These are phyloP conservation scores for Thelephora terrestris DNA, from an alignment of 1,284 basidiomycete genomes.

Conservation along the genomic window DNA sequence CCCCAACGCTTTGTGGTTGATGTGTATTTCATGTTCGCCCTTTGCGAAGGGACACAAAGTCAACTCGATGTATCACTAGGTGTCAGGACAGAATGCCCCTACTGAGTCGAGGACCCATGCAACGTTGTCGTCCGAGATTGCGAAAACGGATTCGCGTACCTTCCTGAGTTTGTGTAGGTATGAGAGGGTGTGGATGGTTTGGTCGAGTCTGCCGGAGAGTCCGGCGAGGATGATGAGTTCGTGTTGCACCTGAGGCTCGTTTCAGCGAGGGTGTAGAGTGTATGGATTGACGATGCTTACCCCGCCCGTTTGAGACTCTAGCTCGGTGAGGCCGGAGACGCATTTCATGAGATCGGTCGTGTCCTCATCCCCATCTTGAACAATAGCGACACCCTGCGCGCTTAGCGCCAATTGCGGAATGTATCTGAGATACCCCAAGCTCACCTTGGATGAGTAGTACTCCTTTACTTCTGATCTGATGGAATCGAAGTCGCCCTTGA, in stretches of 20 bases:
- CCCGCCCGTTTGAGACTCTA: slow-evolving; percentile 29
- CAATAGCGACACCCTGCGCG: slow-evolving; percentile 56
- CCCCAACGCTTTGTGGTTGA: slow-evolving; percentile 70
- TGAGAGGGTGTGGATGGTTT: slow-evolving; percentile 87
- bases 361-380: slow-evolving; percentile 66
- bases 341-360: slow-evolving; percentile 96
- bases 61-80: not conserved
- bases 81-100: slow-evolving; percentile 16
- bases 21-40: slow-evolving; percentile 72
- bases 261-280: not conserved
- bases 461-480: slow-evolving; percentile 61
- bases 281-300: not conserved
- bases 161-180: slow-evolving; percentile 75
- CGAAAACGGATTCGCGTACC: slow-evolving; percentile 54
- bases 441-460: slow-evolving; percentile 40
- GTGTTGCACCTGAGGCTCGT: slow-evolving; percentile 30
- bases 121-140: slow-evolving; percentile 78
- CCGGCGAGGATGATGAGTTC: slow-evolving; percentile 82
- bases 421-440: slow-evolving; percentile 32
- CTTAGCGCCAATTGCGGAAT: not conserved
- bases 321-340: slow-evolving; percentile 51
- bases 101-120: slow-evolving; percentile 84
- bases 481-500: slow-evolving; percentile 94
- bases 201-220: slow-evolving; percentile 84
- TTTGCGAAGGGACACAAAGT: slow-evolving; percentile 19